Percentiles rank a stretch among this genome's conserved stretches.
These are phyloP conservation scores for Pachyrhizus erosus DNA, from an alignment of 306 rosid genomes.

Conservation along the genomic window DNA sequence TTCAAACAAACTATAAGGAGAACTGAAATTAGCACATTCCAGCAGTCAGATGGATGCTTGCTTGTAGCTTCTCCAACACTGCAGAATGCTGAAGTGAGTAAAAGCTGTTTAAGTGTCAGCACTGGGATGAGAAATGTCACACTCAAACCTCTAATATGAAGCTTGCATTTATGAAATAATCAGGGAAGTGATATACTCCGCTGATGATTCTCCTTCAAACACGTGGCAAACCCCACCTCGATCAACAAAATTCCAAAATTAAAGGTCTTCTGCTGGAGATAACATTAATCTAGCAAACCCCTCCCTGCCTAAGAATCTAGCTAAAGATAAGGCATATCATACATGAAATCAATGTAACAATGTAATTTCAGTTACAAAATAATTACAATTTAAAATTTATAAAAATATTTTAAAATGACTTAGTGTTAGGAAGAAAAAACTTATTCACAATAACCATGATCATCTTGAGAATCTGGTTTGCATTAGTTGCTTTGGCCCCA, in stretches of 20 bases:
- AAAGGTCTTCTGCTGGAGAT: not conserved
- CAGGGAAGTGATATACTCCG: not conserved
- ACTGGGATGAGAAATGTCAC: not conserved
- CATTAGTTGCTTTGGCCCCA: too few species aligned
- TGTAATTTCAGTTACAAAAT: too few species aligned
- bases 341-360: not conserved
- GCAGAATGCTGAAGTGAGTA: not conserved
- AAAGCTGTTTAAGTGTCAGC: not conserved
- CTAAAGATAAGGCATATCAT: not conserved
- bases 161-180: constrained; percentile 19
- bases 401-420: too few species aligned
- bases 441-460: too few species aligned
- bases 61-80: not conserved
- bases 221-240: not conserved
- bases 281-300: not conserved
- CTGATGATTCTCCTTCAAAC: constrained; percentile 6
- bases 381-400: too few species aligned
- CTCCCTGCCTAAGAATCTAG: not conserved
- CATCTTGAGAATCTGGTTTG: too few species aligned
- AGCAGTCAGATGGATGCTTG: not conserved
- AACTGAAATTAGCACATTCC: not conserved
- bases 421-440: too few species aligned
- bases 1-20: not conserved
- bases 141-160: not conserved
- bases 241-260: not conserved